These are phyloP conservation scores for Hyaloperonospora brassicae DNA, from an alignment of 352 stramenopile genomes.

Conservation along the genomic window DNA sequence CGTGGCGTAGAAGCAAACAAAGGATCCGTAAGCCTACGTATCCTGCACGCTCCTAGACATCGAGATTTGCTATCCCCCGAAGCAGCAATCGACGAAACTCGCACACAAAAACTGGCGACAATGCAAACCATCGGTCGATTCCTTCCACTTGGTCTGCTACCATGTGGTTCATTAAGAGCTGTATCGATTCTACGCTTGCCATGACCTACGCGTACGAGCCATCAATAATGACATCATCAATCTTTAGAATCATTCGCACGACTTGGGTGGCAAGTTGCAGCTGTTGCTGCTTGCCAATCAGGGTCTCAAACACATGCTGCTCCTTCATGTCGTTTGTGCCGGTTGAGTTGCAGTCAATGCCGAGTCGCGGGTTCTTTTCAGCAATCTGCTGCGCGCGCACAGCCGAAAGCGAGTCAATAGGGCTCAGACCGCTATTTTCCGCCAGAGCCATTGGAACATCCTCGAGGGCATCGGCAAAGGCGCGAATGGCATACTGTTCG, in stretches of 20 bases:
- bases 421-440: conserved; percentile 96
- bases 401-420: conserved; percentile 96
- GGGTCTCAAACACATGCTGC: conserved; percentile 98
- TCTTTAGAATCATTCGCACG: conserved; percentile 99
- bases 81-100: too few species aligned
- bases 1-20: too few species aligned
- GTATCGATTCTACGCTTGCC: conserved; percentile 17
- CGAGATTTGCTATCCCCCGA: too few species aligned
- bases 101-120: too few species aligned
- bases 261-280: conserved; percentile 98
- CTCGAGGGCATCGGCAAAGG: conserved; percentile 97
- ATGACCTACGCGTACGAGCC: conserved; percentile 78
- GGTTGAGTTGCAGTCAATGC: conserved; percentile 93
- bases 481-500: conserved; percentile 96
- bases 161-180: too few species aligned
- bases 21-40: too few species aligned
- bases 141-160: too few species aligned
- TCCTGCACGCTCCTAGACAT: too few species aligned
- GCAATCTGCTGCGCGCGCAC: conserved; percentile 92
- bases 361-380: conserved; percentile 93
- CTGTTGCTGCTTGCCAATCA: conserved; percentile 99
- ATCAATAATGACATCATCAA: conserved; percentile 98
- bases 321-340: conserved; percentile 96
- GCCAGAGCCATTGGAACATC: conserved; percentile 99
- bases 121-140: too few species aligned